phyloP scores from a whole-genome alignment of 176 grass and related monocot species.

The Carex kokanica region DNA sequence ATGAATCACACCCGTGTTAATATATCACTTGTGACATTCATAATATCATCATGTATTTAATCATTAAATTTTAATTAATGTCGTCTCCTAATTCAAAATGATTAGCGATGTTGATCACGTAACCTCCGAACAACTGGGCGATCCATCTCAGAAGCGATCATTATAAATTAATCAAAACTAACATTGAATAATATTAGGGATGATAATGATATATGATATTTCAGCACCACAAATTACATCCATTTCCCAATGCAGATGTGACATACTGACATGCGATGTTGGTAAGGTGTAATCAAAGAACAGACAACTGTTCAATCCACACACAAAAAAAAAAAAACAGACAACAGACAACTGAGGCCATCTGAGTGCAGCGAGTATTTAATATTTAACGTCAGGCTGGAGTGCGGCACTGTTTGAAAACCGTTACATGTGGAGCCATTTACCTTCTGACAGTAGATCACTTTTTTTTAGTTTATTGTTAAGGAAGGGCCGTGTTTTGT shows the following conservation, averaged over 20 bases:
- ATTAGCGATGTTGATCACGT: neutral
- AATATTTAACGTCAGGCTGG: neutral
- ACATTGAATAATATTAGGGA: neutral
- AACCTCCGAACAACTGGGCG: neutral
- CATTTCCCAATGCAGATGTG: neutral
- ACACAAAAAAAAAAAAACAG: too few relatives aligned
- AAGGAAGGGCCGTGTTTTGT: neutral
- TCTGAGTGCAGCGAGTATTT: neutral
- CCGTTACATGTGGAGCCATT: constrained; percentile 21
- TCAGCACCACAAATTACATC: neutral
- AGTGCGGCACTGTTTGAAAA: neutral
- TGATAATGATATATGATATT: neutral
- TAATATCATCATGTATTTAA: neutral
- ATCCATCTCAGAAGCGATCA: neutral
- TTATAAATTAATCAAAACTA: neutral
- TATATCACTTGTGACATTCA: too few relatives aligned
- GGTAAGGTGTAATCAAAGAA: neutral
- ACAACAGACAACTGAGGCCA: constrained; percentile 3
- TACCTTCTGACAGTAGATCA: neutral
- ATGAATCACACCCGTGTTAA: neutral
- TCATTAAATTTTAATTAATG: neutral
- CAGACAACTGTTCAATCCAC: neutral
- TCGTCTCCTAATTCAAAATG: neutral
- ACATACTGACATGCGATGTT: neutral
- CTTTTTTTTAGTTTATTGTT: neutral